A percentile compares a stretch with the other conserved stretches of the same genome.
Conservation (phyloP, 192 early-diverging fungal genomes). For the Entomortierella chlamydospora region DNA sequence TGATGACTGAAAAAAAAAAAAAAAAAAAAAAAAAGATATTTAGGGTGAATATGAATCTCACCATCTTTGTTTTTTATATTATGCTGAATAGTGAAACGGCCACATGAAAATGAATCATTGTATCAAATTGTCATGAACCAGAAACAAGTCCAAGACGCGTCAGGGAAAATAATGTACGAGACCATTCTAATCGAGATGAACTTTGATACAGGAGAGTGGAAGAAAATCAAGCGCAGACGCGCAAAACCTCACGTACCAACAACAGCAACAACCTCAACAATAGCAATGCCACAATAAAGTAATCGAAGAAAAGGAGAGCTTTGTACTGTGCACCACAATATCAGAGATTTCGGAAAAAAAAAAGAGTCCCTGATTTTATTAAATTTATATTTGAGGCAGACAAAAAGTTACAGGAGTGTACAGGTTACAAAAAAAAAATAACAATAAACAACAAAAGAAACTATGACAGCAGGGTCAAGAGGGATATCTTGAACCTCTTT, state of each 20-base stretch:
- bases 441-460: no score
- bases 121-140: conserved; percentile 55
- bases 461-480: not conserved
- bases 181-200: conserved; percentile 53
- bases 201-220: conserved; percentile 55
- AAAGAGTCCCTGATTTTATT: no score
- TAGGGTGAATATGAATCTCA: no score
- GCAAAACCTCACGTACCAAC: not conserved
- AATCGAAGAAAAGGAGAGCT: conserved; percentile 1
- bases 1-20: not conserved
- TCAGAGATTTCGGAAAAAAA: no score
- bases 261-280: not conserved
- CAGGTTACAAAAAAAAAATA: no score
- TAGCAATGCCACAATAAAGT: not conserved
- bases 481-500: not conserved
- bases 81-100: conserved; percentile 35
- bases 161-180: conserved; percentile 45
- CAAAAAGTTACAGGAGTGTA: no score
- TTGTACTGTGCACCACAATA: no score
- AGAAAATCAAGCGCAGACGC: conserved; percentile 41
- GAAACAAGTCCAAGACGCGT: conserved; percentile 40
- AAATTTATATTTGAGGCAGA: no score
- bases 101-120: conserved; percentile 34
- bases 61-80: conserved; percentile 7
- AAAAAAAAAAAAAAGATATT: no score